Base-by-base conservation (phyloP, 2,329 filamentous ascomycete species). In the Fusarium bulbicola region DNA sequence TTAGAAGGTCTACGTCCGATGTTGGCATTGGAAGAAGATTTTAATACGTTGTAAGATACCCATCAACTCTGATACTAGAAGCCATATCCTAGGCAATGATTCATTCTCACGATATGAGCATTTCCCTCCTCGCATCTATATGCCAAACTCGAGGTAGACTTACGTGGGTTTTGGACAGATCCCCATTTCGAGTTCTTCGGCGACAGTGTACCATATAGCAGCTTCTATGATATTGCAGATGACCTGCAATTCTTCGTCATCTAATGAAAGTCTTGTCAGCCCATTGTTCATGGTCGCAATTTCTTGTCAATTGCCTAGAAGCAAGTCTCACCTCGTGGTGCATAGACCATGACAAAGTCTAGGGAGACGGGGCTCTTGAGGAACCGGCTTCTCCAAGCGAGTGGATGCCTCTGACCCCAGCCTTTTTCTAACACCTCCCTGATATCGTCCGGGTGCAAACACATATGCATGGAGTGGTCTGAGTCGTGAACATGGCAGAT, bases 271-370 rank as follows among this genome's bases (percentile, higher is more conserved):
- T 11, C 15, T 37, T 47, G 30, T 65, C 47, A 68, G 50, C 47
- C 28, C 50, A 46, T 43, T 52, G 24, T 53, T 46, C 20, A 16
- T 24, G 36, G 30, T n/a, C 10, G 16, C 9, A 20, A 24, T 14
- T 21, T n/a, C 15, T 20, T 34, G 12, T 50, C 24, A 26, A 21
- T 39, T 76, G 61, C 54, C 54, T 63, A 50, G 50, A 50, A 49
- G 60, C 64, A 63, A 57, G 24, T 59, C 82, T 81, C 75, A 84
- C 87, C 83, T 77, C 92, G 84, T 5, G 94, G 94, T 24, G 94
- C 93, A 82, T 97, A 97, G 9, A 97, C 86, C 90, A 97, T 91
- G 64, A 94, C 85, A 80, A 97, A 97, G 46, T 92, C 91, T 7
- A 86, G 83, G 1, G 93, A 93, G 62, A 96, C 90, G 57, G 92